Evolutionary conservation across 2,329 filamentous ascomycete genomes (phyloP), one percentile per base, ranked within the genome.

Genomic region (Alternaria arborescens): DNA sequence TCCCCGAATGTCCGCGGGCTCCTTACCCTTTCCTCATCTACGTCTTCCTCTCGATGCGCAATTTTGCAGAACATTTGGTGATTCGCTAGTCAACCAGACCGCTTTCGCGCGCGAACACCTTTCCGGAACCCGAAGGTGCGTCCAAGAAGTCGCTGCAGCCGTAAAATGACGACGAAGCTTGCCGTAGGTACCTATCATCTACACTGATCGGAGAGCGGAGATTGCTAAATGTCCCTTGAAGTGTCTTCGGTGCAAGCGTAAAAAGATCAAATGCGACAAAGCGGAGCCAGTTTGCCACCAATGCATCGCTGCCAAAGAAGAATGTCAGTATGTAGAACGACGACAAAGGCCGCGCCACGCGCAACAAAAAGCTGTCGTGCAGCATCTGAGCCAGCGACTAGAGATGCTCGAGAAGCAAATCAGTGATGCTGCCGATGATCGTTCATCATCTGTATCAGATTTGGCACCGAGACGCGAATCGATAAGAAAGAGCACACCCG

Each of bases 241-340:
- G 68, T 70, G 68, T 40, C 43, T 68, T 30, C 55, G 68, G 40
- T 71, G 68, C 51, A 71, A 67, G 56, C 60, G 56, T 28, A 71
- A 70, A 42, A 70, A 75, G 70, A 68, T 73, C 34, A 75, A 74
- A 62, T 75, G 72, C 40, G 69, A 75, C 34, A 73, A 66, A 61
- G 62, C 20, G 18, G 62, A 71, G 12, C 68, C 68, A 10, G 56
- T 55, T 11, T 75, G 72, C 51, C 67, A 71, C 48, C 73, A 74
- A 51, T 74, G 73, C 55, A 60, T 67, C 24, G 64, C 63, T 18
- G 69, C 70, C 12, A 65, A 63, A 10, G 51, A 56, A 24, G 70
- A 73, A 30, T 75, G 73, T 50, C 61, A 71, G 34, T 75, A 75
- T 60, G 64, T 74, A 14, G 71, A 70, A 43, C 64, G 73, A n/a